These are phyloP conservation scores for Cucurbita ficifolia DNA, from an alignment of 306 rosid genomes.

Conservation along the genomic window DNA sequence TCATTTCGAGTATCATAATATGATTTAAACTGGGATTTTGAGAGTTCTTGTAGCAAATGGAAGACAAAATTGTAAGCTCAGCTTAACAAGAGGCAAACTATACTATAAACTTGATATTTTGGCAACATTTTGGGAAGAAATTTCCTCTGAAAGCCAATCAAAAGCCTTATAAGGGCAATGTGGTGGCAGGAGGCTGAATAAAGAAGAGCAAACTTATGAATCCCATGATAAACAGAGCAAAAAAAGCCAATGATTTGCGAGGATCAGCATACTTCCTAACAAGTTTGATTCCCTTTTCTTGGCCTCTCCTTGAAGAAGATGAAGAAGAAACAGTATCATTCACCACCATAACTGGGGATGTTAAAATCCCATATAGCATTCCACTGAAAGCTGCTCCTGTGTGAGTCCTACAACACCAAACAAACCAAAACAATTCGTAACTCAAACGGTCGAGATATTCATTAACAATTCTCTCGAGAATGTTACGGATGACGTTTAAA, in stretches of 20 bases:
- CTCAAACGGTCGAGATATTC: no score
- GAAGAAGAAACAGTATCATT: conserved; percentile 35
- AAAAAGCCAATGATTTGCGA: conserved; percentile 43
- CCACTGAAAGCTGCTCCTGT: conserved; percentile 68
- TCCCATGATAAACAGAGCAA: conserved; percentile 36
- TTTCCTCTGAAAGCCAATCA: not conserved
- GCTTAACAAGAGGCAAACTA: not conserved
- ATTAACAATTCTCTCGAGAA: no score
- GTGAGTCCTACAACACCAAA: conserved; percentile 47
- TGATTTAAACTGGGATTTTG: not conserved
- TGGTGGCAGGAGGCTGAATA: conserved; percentile 56
- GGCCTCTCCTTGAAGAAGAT: conserved; percentile 11
- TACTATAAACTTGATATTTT: not conserved
- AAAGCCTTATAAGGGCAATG: not conserved
- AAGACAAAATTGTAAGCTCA: not conserved
- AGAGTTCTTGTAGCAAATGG: not conserved
- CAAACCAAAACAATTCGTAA: not conserved
- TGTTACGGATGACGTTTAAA: no score
- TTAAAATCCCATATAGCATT: conserved; percentile 48
- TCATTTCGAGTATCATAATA: not conserved
- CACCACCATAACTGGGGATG: conserved; percentile 43
- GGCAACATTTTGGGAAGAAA: not conserved
- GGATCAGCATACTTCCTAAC: conserved; percentile 45
- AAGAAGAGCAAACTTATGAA: conserved; percentile 43
- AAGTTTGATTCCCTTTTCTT: conserved; percentile 58